These are phyloP conservation scores for Hypoxylon fragiforme DNA, from an alignment of 495 filamentous ascomycete genomes.

Conservation along the genomic window DNA sequence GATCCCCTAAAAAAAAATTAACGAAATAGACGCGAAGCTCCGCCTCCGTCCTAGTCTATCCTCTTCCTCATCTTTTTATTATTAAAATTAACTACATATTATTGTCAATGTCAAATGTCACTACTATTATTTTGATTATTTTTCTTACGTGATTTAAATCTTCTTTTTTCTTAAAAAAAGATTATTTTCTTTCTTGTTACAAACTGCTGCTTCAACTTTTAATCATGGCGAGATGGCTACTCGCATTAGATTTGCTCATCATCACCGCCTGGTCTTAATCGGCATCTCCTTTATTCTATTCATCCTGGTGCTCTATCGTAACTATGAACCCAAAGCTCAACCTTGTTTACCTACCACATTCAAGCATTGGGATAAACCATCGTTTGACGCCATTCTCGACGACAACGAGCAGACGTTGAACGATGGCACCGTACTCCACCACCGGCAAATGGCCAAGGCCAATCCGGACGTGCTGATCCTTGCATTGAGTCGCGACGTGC, in stretches of 20 bases:
- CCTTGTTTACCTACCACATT: slow-evolving; percentile 26
- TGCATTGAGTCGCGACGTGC: slow-evolving; percentile 16
- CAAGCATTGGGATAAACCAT: slow-evolving; percentile 27
- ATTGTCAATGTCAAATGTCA: no score
- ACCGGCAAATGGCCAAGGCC: slow-evolving; percentile 24
- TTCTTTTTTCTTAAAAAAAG: no score
- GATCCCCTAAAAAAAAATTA: no score
- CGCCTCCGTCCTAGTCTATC: no score
- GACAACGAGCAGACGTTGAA: slow-evolving; percentile 22
- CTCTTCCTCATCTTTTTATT: no score
- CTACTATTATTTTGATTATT: no score
- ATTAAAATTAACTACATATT: no score
- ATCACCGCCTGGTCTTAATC: slow-evolving; percentile 8
- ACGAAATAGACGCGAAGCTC: no score
- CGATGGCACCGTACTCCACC: slow-evolving; percentile 27
- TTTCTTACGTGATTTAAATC: no score
- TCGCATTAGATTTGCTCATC: slow-evolving; percentile 13
- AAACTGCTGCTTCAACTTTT: neutral
- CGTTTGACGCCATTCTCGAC: slow-evolving; percentile 18
- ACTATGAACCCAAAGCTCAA: slow-evolving; percentile 19
- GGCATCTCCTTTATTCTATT: slow-evolving; percentile 10
- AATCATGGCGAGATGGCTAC: slow-evolving; percentile 19
- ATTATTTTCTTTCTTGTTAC: no score
- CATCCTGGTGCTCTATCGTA: slow-evolving; percentile 24
- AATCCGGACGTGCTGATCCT: slow-evolving; percentile 26